Conservation (phyloP, 805 yeast species). For the Hyphopichia homilentoma region DNA sequence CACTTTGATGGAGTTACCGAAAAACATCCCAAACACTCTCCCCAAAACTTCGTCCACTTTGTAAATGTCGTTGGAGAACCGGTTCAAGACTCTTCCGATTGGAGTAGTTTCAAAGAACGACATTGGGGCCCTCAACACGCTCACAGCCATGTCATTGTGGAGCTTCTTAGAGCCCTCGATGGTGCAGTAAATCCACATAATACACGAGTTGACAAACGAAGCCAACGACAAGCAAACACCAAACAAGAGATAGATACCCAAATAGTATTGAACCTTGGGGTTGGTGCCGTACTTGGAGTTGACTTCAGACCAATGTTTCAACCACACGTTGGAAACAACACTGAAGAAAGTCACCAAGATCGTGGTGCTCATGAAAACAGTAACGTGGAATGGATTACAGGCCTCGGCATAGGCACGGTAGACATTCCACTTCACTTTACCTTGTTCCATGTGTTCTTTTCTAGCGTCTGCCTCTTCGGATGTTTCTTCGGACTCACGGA, state of each 20-base stretch:
- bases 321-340: constrained; percentile 82
- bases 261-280: constrained; percentile 66
- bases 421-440: constrained; percentile 86
- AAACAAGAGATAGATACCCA: constrained; percentile 69
- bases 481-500: constrained; percentile 26
- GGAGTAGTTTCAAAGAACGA: constrained; percentile 95
- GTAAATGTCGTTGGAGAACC: constrained; percentile 89
- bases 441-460: constrained; percentile 85
- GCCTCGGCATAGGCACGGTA: constrained; percentile 83
- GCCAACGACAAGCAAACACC: constrained; percentile 67
- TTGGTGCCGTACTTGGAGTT: constrained; percentile 67
- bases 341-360: constrained; percentile 56
- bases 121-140: constrained; percentile 88
- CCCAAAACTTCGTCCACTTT: constrained; percentile 79
- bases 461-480: constrained; percentile 39
- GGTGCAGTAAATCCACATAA: constrained; percentile 77
- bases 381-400: constrained; percentile 68
- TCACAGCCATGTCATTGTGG: constrained; percentile 69
- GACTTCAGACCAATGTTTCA: constrained; percentile 95
- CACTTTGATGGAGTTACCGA: constrained; percentile 59
- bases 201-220: constrained; percentile 60
- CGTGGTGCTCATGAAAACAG: constrained; percentile 52
- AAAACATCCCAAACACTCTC: constrained; percentile 67
- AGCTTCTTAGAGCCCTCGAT: constrained; percentile 75
- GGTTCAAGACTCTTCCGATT: constrained; percentile 83